Base-by-base conservation (phyloP, 352 stramenopile genomes). In the Phytophthora macrochlamydospora region DNA sequence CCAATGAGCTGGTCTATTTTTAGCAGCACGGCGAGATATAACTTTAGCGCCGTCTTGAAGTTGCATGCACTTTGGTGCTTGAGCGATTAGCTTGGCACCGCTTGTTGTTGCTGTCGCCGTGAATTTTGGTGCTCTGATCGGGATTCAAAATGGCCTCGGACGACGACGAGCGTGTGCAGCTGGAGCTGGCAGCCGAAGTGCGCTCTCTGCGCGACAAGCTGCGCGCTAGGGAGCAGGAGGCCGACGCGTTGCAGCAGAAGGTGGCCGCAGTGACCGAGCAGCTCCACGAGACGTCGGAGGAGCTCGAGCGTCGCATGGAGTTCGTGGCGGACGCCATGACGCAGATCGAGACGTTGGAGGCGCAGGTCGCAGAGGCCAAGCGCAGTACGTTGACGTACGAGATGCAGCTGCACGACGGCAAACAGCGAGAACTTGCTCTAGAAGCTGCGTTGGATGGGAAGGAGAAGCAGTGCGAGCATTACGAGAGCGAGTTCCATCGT, bases 341-440 rank as follows among this genome's bases (percentile, higher is more conserved):
- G 28, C 75, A 78, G 42, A 72, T 81, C 12, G 82, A 81, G 45
- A 60, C 35, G 4, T 57, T 83, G 14, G 79, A 91, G 56, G 42
- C 49, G 12, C 76, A 81, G 12, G 59, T 80, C 11, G 59, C 54
- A 0, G 71, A 86, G n/a, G 77, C 73, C 13, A 85, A 83, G 60
- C 77, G 81, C 49, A 65, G 71, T 9, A 37, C 89, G n/a, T 68
- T 90, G 48, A 87, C 72, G 31, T 74, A 69, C 31, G 81, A 92
- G 55, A 90, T 92, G 79, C 74, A 84, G 31, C 62, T 85, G 43
- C 73, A 89, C 44, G 79, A 87, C 9, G 71, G 81, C 32, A 51
- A 61, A 13, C 73, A 89, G 62, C 67, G 81, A 35, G 55, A 67
- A 24, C 62, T 58, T 24, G 59, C 60, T 14, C 64, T 87, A 9